phyloP scores from a whole-genome alignment of 2,329 filamentous ascomycete genomes.

The Myriangium duriaei region DNA sequence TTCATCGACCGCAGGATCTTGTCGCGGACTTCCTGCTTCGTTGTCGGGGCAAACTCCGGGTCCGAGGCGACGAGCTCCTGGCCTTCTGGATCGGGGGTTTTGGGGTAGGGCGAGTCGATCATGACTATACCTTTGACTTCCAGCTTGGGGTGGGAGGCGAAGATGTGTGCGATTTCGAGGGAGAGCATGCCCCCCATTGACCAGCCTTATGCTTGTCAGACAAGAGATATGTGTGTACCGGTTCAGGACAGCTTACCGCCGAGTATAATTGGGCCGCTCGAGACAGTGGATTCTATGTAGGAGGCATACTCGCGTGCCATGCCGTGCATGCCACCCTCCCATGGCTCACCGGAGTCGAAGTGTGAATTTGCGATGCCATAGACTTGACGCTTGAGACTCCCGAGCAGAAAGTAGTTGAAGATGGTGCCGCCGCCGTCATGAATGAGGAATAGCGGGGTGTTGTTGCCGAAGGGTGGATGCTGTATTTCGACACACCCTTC shows the following conservation, averaged over 20 bases:
- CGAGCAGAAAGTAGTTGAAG: conserved; percentile 10
- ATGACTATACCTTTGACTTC: conserved; percentile 3
- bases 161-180: neutral
- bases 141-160: neutral
- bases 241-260: neutral
- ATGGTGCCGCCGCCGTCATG: conserved; percentile 12
- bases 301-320: conserved; percentile 1
- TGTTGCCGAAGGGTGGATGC: neutral
- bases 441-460: conserved; percentile 8
- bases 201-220: conserved; percentile 1
- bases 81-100: neutral
- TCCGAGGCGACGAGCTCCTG: neutral
- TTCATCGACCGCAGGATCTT: conserved; percentile 5
- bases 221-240: too few species aligned
- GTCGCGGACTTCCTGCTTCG: conserved; percentile 3
- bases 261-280: neutral
- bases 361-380: conserved; percentile 6
- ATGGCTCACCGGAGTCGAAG: conserved; percentile 4
- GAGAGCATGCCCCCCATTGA: conserved; percentile 7
- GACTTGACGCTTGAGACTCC: neutral
- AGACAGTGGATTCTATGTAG: neutral
- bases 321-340: neutral
- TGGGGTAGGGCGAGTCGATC: conserved; percentile 4
- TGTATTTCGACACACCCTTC: conserved; percentile 6
- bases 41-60: neutral